Evolutionary conservation across 345 rosid species (phyloP).

Genomic region (Gossypium anomalum): DNA sequence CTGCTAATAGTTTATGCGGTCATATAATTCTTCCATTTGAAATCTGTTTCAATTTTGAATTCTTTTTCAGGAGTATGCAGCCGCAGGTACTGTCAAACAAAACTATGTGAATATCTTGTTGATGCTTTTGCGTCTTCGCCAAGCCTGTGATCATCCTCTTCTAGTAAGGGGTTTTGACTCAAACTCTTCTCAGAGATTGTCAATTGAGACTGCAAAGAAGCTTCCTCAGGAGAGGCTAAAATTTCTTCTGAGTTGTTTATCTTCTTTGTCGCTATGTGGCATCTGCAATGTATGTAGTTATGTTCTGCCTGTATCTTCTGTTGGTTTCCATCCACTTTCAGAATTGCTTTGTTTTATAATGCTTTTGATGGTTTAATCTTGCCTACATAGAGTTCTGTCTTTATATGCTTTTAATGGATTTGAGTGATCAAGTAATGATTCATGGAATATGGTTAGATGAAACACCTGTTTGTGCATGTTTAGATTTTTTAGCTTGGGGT

Average conservation of each 20-base stretch:
- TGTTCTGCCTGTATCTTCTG: slow-evolving; percentile 6
- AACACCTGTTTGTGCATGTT: background rate
- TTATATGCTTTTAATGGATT: background rate
- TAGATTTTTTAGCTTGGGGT: background rate
- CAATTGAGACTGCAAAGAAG: slow-evolving; percentile 57
- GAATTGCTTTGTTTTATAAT: background rate
- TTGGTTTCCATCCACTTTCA: slow-evolving; percentile 1
- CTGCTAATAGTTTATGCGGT: background rate
- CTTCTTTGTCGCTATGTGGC: slow-evolving; percentile 83
- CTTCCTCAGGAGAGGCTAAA: slow-evolving; percentile 42
- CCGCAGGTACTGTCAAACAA: slow-evolving; percentile 95
- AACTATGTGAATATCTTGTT: slow-evolving; percentile 90
- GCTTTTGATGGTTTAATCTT: background rate
- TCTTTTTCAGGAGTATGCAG: slow-evolving; percentile 74
- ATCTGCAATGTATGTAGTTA: slow-evolving; percentile 73
- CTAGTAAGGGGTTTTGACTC: slow-evolving; percentile 74
- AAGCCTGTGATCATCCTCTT: slow-evolving; percentile 98
- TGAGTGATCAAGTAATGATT: background rate
- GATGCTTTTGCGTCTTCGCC: slow-evolving; percentile 98
- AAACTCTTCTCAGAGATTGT: slow-evolving; percentile 47
- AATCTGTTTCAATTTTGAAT: background rate
- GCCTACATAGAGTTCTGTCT: background rate
- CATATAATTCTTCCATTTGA: background rate
- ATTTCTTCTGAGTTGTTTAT: slow-evolving; percentile 46
- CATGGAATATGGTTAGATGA: background rate